Percentiles rank a stretch among this genome's conserved stretches.
phyloP scores from a whole-genome alignment of 495 filamentous ascomycete species.

The Penicillium verhagenii region DNA sequence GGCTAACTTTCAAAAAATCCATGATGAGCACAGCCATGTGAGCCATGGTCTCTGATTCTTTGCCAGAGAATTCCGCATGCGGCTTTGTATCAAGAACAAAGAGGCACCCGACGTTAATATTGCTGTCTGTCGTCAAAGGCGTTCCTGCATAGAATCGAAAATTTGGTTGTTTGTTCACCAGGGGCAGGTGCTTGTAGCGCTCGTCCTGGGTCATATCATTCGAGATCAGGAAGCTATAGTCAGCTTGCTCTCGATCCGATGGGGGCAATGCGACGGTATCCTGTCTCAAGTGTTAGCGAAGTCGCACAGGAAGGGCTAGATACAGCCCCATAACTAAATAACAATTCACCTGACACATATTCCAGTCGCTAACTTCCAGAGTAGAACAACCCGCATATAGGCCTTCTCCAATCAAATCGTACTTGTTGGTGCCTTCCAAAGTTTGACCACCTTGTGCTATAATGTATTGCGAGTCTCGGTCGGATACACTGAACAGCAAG shows the following conservation, averaged over 20 bases:
- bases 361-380: slow-evolving; percentile 38
- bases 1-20: slow-evolving; percentile 59
- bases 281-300: not conserved
- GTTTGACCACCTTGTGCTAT: slow-evolving; percentile 54
- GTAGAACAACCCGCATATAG: slow-evolving; percentile 46
- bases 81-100: slow-evolving; percentile 58
- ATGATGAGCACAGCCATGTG: slow-evolving; percentile 57
- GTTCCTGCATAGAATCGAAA: slow-evolving; percentile 51
- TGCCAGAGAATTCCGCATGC: slow-evolving; percentile 27
- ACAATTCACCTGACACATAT: slow-evolving; percentile 40
- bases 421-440: slow-evolving; percentile 30
- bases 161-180: slow-evolving; percentile 38
- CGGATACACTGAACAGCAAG: slow-evolving; percentile 47
- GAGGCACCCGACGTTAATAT: slow-evolving; percentile 68
- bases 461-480: slow-evolving; percentile 55
- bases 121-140: slow-evolving; percentile 60
- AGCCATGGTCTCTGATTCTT: slow-evolving; percentile 38
- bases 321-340: not conserved
- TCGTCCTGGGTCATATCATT: slow-evolving; percentile 42
- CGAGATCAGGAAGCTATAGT: slow-evolving; percentile 37
- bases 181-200: slow-evolving; percentile 39
- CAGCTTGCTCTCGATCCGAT: slow-evolving; percentile 22
- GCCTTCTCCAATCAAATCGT: slow-evolving; percentile 36
- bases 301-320: not conserved
- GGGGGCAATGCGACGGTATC: slow-evolving; percentile 35